Evolutionary conservation across 495 filamentous ascomycete species (phyloP).

Genomic region (Penicillium roqueforti): DNA sequence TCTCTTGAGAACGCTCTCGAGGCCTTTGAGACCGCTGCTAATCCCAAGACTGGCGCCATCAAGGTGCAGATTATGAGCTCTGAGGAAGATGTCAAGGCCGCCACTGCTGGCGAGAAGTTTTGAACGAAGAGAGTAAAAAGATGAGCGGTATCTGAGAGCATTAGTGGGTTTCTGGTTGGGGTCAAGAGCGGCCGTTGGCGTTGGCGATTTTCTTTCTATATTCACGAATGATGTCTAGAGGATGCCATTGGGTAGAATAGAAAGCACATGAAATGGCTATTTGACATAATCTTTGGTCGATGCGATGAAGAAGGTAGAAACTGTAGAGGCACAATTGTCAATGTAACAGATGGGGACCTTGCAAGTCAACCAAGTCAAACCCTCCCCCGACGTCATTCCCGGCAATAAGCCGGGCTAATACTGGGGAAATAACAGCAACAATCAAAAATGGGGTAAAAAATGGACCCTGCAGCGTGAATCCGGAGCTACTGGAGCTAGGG

Average conservation of each 20-base stretch:
- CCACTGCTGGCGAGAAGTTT: conserved; percentile 35
- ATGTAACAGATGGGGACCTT: neutral
- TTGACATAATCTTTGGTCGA: neutral
- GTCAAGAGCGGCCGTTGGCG: neutral
- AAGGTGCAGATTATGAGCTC: conserved; percentile 80
- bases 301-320: neutral
- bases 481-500: neutral
- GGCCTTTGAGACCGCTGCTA: conserved; percentile 80
- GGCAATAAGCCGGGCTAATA: neutral
- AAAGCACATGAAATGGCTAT: conserved; percentile 17
- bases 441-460: neutral
- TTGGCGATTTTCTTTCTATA: conserved; percentile 17
- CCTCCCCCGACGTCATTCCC: neutral
- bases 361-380: neutral
- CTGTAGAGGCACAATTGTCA: no score
- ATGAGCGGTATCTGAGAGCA: conserved; percentile 1
- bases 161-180: conserved; percentile 7
- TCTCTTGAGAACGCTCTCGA: conserved; percentile 78
- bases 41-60: conserved; percentile 89
- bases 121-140: conserved; percentile 11
- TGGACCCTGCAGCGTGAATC: neutral
- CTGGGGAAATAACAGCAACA: neutral
- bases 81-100: conserved; percentile 43
- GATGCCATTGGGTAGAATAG: conserved; percentile 16
- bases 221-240: conserved; percentile 20